Conservation (phyloP, 2,329 filamentous ascomycete species). For the Penicillium decumbens region DNA sequence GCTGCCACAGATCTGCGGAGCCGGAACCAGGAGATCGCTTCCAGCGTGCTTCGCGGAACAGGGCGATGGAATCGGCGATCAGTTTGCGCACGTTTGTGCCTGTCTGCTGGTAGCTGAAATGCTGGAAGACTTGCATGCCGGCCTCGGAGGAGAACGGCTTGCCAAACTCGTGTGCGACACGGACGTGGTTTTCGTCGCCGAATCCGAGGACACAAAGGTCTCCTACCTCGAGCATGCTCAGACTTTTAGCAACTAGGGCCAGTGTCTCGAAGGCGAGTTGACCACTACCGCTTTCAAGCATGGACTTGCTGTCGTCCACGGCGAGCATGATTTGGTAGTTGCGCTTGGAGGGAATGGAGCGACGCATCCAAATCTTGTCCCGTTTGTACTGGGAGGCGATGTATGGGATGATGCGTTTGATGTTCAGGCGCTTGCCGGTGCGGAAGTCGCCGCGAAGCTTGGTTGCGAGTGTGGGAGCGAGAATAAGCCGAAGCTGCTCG, state of each 20-base stretch:
- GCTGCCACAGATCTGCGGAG: constrained; percentile 81
- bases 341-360: constrained; percentile 84
- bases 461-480: constrained; percentile 88
- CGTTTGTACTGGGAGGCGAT: constrained; percentile 97
- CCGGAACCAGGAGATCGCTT: constrained; percentile 50
- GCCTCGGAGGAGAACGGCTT: constrained; percentile 75
- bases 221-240: constrained; percentile 90
- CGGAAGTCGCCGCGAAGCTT: constrained; percentile 96
- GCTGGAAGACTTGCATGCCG: constrained; percentile 75
- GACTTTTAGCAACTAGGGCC: constrained; percentile 78
- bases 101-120: constrained; percentile 79
- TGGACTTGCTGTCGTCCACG: constrained; percentile 90
- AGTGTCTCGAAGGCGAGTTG: constrained; percentile 88
- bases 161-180: constrained; percentile 80
- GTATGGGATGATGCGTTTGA: constrained; percentile 99
- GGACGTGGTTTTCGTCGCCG: constrained; percentile 65
- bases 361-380: constrained; percentile 99
- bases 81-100: constrained; percentile 80
- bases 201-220: constrained; percentile 91
- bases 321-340: constrained; percentile 96
- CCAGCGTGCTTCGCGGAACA: constrained; percentile 72
- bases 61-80: constrained; percentile 69
- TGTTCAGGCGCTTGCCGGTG: constrained; percentile 95
- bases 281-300: constrained; percentile 76
- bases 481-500: constrained; percentile 90